These are phyloP conservation scores for Prunus yedoensis DNA, from an alignment of 331 rosid genomes.

Conservation along the genomic window DNA sequence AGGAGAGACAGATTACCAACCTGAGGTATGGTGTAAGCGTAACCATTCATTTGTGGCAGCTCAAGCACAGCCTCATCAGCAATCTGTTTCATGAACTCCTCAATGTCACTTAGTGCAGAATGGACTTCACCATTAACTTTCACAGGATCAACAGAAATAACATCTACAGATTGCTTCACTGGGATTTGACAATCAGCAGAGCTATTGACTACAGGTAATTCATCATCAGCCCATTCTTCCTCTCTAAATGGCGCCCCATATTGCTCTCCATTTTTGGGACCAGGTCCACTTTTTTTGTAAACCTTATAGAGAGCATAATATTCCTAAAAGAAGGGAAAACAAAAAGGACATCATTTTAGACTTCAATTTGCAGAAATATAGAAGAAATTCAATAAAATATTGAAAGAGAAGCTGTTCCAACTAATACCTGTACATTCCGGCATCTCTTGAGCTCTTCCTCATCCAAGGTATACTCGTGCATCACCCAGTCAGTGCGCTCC, in stretches of 20 bases:
- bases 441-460: slow-evolving; percentile 91
- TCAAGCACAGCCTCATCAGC: slow-evolving; percentile 46
- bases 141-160: slow-evolving; percentile 13
- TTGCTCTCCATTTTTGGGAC: slow-evolving; percentile 98
- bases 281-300: slow-evolving; percentile 87
- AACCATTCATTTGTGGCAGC: slow-evolving; percentile 26
- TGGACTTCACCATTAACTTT: slow-evolving; percentile 5
- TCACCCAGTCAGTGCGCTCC: slow-evolving; percentile 93
- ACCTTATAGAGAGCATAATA: slow-evolving; percentile 90
- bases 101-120: slow-evolving; percentile 45
- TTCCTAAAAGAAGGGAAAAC: slow-evolving; percentile 49
- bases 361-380: not conserved
- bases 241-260: slow-evolving; percentile 95
- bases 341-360: slow-evolving; percentile 21
- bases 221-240: slow-evolving; percentile 74
- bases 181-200: slow-evolving; percentile 33
- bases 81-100: slow-evolving; percentile 41
- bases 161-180: slow-evolving; percentile 26
- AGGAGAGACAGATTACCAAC: slow-evolving; percentile 33
- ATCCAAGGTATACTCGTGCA: slow-evolving; percentile 93
- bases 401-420: not conserved
- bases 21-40: slow-evolving; percentile 42
- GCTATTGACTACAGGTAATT: slow-evolving; percentile 40
- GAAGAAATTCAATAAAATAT: not conserved
- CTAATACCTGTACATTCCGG: slow-evolving; percentile 63